phyloP scores from a whole-genome alignment of 176 grass and related monocot species.

The Oryza officinalis region DNA sequence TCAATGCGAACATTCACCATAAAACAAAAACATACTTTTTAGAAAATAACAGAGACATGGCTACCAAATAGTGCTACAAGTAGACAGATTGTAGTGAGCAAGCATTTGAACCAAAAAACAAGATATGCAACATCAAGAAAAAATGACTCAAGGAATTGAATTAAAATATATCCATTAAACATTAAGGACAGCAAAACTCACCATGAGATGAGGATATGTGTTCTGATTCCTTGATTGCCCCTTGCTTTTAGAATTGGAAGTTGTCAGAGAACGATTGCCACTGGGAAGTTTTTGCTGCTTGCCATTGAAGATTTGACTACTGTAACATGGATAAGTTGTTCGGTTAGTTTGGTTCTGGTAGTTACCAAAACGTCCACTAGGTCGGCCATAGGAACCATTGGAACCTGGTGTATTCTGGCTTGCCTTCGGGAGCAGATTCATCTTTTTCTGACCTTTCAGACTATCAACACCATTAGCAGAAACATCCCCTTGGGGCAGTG shows the following conservation, averaged over 20 bases:
- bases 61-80: too few relatives aligned
- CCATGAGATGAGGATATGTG: constrained; percentile 52
- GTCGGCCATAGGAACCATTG: constrained; percentile 37
- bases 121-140: not conserved
- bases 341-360: constrained; percentile 44
- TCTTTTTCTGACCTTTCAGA: constrained; percentile 40
- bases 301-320: constrained; percentile 46
- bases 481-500: constrained; percentile 30
- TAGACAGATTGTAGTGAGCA: not conserved
- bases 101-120: not conserved
- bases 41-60: too few relatives aligned
- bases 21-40: too few relatives aligned
- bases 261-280: constrained; percentile 31
- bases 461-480: constrained; percentile 37
- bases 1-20: too few relatives aligned
- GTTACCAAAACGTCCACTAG: constrained; percentile 38
- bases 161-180: not conserved
- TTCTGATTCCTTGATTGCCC: constrained; percentile 44
- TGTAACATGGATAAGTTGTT: constrained; percentile 45
- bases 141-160: not conserved
- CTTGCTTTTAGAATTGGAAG: constrained; percentile 42
- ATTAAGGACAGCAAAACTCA: constrained; percentile 9
- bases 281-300: constrained; percentile 38
- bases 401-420: constrained; percentile 19
- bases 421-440: constrained; percentile 21